Conservation (phyloP, 116 monocot genomes). For the Iris pallida region DNA sequence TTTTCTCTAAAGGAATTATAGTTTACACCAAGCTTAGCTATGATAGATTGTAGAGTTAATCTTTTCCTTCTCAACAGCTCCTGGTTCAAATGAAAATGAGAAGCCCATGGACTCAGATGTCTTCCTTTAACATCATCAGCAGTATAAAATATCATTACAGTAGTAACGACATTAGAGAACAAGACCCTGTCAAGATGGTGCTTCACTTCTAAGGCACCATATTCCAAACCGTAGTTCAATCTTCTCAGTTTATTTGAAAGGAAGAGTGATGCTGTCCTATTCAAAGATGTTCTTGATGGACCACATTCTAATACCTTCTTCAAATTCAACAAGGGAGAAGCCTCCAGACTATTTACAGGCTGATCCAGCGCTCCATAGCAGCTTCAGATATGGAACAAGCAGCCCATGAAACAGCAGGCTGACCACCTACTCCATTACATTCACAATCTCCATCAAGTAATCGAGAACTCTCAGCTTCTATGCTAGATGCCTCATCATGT, state of each 20-base stretch:
- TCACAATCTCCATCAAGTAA: too few species aligned
- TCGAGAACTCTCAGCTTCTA: conserved; percentile 3
- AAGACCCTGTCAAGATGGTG: conserved; percentile 62
- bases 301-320: conserved; percentile 58
- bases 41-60: conserved; percentile 23
- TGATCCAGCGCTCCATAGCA: conserved; percentile 84
- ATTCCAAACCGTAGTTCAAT: conserved; percentile 74
- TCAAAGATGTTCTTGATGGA: conserved; percentile 15
- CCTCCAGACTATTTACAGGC: conserved; percentile 46
- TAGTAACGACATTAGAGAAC: conserved; percentile 68
- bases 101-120: conserved; percentile 61
- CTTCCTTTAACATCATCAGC: conserved; percentile 19
- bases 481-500: conserved; percentile 8
- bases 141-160: conserved; percentile 56
- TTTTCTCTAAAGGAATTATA: conserved; percentile 25
- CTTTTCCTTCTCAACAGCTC: conserved; percentile 48
- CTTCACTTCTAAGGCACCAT: conserved; percentile 72
- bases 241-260: conserved; percentile 55
- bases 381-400: conserved; percentile 85
- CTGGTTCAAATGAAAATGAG: conserved; percentile 82
- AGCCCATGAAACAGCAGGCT: conserved; percentile 76
- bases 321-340: conserved; percentile 66
- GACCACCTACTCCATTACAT: conserved; percentile 41
- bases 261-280: conserved; percentile 38
- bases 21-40: conserved; percentile 33